These are phyloP conservation scores for Golubevia sp. DNA, from an alignment of 1,284 basidiomycete species.

Conservation along the genomic window DNA sequence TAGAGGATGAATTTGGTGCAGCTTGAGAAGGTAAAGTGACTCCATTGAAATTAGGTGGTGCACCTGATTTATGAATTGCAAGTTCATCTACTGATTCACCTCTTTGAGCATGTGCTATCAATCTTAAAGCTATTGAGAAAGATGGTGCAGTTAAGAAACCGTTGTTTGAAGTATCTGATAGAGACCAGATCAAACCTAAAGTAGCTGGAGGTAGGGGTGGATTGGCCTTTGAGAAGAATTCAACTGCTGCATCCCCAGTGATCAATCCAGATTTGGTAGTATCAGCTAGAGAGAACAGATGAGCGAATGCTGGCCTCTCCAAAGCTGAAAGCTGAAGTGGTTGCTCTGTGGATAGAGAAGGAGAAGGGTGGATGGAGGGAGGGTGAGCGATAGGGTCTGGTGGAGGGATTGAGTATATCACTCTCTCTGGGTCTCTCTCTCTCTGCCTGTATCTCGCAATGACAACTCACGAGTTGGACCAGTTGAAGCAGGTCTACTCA, in stretches of 20 bases:
- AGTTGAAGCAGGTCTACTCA: too few species aligned
- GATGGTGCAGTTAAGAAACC: constrained; percentile 71
- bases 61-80: constrained; percentile 37
- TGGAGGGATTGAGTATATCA: background rate
- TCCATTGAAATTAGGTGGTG: constrained; percentile 50
- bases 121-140: constrained; percentile 79
- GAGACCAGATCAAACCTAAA: constrained; percentile 89
- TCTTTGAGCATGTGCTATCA: constrained; percentile 91
- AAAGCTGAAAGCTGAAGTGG: constrained; percentile 1
- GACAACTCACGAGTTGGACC: too few species aligned
- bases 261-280: constrained; percentile 46
- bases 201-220: constrained; percentile 29
- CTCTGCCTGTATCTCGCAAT: background rate
- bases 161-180: constrained; percentile 90
- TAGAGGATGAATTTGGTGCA: constrained; percentile 7
- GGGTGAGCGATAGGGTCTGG: background rate
- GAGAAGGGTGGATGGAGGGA: background rate
- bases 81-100: constrained; percentile 72
- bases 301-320: constrained; percentile 49
- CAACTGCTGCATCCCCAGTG: constrained; percentile 51
- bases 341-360: constrained; percentile 2
- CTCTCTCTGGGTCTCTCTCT: background rate
- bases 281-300: constrained; percentile 52
- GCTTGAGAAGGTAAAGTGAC: constrained; percentile 24
- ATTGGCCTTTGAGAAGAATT: constrained; percentile 53